These are phyloP conservation scores for Microbotryomycetes sp. DNA, from an alignment of 1,284 basidiomycete species.

Conservation along the genomic window DNA sequence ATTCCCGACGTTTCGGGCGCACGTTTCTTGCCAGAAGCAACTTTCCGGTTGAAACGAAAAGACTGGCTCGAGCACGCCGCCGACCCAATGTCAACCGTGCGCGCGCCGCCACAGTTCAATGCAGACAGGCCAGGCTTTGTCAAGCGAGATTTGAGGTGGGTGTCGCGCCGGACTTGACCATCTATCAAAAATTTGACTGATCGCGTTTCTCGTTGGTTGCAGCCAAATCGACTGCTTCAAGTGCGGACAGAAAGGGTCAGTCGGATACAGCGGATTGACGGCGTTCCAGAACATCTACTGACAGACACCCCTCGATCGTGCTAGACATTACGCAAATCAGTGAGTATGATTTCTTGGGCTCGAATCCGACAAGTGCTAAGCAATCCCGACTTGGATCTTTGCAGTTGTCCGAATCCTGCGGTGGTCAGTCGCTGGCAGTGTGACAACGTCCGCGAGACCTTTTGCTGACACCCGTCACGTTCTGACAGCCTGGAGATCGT, in stretches of 20 bases:
- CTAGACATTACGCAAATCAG: not conserved
- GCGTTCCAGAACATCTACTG: not conserved
- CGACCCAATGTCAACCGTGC: conserved; percentile 11
- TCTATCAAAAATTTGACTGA: no score
- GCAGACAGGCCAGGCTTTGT: not conserved
- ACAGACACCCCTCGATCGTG: not conserved
- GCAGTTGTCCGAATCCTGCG: conserved; percentile 17
- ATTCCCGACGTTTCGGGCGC: conserved; percentile 33
- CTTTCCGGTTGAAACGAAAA: conserved; percentile 26
- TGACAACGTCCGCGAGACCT: not conserved
- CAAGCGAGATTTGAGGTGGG: not conserved
- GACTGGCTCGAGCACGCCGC: conserved; percentile 30
- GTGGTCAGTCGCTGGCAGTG: not conserved
- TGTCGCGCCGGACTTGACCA: no score
- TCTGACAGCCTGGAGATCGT: not conserved
- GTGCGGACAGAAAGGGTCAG: conserved; percentile 71
- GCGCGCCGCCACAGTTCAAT: not conserved
- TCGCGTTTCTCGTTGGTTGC: no score
- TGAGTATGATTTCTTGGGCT: no score
- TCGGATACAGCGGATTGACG: not conserved
- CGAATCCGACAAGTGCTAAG: no score
- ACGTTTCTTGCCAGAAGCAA: conserved; percentile 31
- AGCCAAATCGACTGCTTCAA: conserved; percentile 38
- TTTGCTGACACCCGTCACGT: not conserved
- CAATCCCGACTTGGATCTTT: no score